These are phyloP conservation scores for Geranium brycei DNA, from an alignment of 345 rosid genomes.

Conservation along the genomic window DNA sequence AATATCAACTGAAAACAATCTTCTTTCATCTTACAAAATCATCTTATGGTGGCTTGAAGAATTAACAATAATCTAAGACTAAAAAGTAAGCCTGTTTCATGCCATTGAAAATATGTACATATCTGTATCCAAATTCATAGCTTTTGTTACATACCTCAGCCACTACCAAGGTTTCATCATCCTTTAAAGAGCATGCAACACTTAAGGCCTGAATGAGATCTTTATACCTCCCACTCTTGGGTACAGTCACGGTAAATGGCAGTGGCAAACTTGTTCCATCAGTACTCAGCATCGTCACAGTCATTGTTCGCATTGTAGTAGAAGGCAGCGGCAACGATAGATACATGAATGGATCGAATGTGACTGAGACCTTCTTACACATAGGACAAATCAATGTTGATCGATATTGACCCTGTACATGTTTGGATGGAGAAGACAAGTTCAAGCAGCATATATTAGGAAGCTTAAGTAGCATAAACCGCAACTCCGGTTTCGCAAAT, in stretches of 20 bases:
- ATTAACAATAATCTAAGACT: background rate
- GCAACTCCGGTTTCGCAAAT: background rate
- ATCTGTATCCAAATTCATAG: conserved; percentile 5
- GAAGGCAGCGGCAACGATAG: conserved; percentile 57
- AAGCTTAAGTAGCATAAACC: background rate
- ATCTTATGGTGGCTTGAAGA: no score
- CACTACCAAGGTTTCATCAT: conserved; percentile 43
- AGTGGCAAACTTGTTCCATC: conserved; percentile 34
- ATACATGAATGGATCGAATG: conserved; percentile 76
- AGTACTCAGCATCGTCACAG: conserved; percentile 40
- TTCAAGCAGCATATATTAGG: background rate
- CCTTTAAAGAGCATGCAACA: conserved; percentile 31
- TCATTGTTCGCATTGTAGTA: conserved; percentile 45
- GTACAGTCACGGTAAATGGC: conserved; percentile 36
- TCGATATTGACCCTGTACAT: conserved; percentile 53
- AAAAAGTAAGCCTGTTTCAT: background rate
- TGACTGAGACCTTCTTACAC: conserved; percentile 55
- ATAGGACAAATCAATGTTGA: conserved; percentile 57
- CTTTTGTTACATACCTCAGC: conserved; percentile 40
- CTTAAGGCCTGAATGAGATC: conserved; percentile 46
- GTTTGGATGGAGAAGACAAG: conserved; percentile 2
- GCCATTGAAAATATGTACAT: background rate
- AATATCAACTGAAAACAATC: no score
- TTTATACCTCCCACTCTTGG: conserved; percentile 38
- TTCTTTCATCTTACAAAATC: no score